Evolutionary conservation across 2,329 filamentous ascomycete genomes (phyloP).

Genomic region (Fusarium vanettenii): DNA sequence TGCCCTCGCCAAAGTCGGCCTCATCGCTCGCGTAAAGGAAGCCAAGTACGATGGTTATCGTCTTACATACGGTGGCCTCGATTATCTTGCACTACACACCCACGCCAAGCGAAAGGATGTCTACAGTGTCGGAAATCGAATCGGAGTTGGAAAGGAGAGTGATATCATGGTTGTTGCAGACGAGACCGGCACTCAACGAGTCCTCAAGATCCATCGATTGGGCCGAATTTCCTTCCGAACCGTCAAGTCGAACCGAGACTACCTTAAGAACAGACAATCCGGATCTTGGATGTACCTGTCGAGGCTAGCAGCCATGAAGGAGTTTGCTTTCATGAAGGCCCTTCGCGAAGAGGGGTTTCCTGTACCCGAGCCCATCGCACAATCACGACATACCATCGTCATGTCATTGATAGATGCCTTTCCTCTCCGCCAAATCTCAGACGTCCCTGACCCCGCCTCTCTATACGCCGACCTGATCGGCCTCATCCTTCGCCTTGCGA

Average conservation of each 20-base stretch:
- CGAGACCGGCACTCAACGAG: slow-evolving; percentile 78
- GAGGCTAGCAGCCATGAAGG: slow-evolving; percentile 89
- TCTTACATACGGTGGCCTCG: slow-evolving; percentile 93
- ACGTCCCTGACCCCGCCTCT: slow-evolving; percentile 83
- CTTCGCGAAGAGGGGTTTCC: slow-evolving; percentile 86
- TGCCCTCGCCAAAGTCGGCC: slow-evolving; percentile 87
- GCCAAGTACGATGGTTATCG: slow-evolving; percentile 98
- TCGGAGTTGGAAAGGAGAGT: slow-evolving; percentile 97
- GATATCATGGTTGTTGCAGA: slow-evolving; percentile 96
- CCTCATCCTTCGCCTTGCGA: slow-evolving; percentile 85
- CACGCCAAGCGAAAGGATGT: slow-evolving; percentile 83
- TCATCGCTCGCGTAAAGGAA: slow-evolving; percentile 94
- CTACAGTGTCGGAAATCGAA: slow-evolving; percentile 93
- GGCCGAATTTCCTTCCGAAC: slow-evolving; percentile 97
- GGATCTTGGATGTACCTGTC: slow-evolving; percentile 99
- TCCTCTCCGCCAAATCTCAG: slow-evolving; percentile 87
- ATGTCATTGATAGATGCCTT: slow-evolving; percentile 96
- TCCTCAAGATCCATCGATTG: slow-evolving; percentile 95
- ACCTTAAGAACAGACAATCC: slow-evolving; percentile 82
- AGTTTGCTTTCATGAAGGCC: slow-evolving; percentile 93
- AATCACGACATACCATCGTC: slow-evolving; percentile 94
- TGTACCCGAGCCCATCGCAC: slow-evolving; percentile 87
- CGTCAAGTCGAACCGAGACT: slow-evolving; percentile 96
- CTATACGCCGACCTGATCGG: slow-evolving; percentile 93
- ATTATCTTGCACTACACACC: slow-evolving; percentile 95